Conservation (phyloP, 2,329 filamentous ascomycete species). For the Teratosphaeria zuluensis region DNA sequence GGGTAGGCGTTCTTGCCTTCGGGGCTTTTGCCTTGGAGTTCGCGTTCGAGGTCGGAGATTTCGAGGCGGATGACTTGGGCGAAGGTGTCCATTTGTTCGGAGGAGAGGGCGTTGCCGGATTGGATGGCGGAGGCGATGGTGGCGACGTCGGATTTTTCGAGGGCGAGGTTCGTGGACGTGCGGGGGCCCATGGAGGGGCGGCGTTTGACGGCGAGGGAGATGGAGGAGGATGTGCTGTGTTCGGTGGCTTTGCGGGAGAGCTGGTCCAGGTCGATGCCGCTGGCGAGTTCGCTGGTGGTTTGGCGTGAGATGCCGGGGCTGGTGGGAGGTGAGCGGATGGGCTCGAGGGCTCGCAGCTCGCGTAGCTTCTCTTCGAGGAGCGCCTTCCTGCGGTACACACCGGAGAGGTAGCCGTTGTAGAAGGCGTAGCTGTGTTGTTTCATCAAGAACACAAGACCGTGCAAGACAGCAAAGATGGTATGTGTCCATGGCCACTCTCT, state of each 20-base stretch:
- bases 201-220: constrained; percentile 9
- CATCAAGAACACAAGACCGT: constrained; percentile 69
- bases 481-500: constrained; percentile 78
- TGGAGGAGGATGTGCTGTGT: neutral
- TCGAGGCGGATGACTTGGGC: constrained; percentile 57
- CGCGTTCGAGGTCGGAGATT: constrained; percentile 53
- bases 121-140: constrained; percentile 54
- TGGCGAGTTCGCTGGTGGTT: constrained; percentile 6
- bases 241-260: neutral
- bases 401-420: constrained; percentile 58
- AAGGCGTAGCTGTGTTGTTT: constrained; percentile 75
- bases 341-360: constrained; percentile 47
- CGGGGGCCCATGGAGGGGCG: constrained; percentile 29
- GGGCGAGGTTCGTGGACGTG: constrained; percentile 34
- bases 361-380: constrained; percentile 43
- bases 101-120: constrained; percentile 49
- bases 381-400: constrained; percentile 47
- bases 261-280: constrained; percentile 11
- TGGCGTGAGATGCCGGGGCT: constrained; percentile 18
- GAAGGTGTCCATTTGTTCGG: constrained; percentile 54
- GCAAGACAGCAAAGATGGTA: constrained; percentile 66
- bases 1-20: constrained; percentile 49
- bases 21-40: constrained; percentile 55
- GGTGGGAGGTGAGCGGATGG: constrained; percentile 28
- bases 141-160: constrained; percentile 48